Percentiles rank a stretch among this genome's conserved stretches.
These are phyloP conservation scores for Artomyces pyxidatus DNA, from an alignment of 768 basidiomycete species.

Conservation along the genomic window DNA sequence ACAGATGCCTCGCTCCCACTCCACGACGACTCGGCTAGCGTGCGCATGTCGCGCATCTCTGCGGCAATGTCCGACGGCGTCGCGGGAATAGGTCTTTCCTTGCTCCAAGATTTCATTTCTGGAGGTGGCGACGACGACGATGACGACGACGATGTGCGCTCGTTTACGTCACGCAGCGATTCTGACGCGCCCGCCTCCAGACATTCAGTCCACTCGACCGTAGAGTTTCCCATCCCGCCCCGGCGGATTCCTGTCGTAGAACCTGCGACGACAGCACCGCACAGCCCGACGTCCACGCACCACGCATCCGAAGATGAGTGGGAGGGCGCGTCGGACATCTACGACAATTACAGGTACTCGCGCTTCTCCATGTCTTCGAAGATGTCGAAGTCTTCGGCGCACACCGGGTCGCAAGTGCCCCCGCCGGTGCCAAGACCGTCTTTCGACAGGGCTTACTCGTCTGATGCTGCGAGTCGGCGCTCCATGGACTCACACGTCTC, in stretches of 20 bases:
- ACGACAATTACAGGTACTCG: constrained; percentile 75
- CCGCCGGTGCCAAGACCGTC: constrained; percentile 23
- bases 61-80: constrained; percentile 46
- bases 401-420: constrained; percentile 17
- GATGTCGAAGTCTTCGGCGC: constrained; percentile 30
- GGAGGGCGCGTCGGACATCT: constrained; percentile 67
- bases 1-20: background rate
- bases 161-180: constrained; percentile 11
- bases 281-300: constrained; percentile 1
- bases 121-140: constrained; percentile 25
- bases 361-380: constrained; percentile 43
- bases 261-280: background rate
- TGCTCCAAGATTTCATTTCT: constrained; percentile 44
- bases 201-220: constrained; percentile 14
- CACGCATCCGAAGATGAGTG: constrained; percentile 37
- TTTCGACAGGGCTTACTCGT: constrained; percentile 1
- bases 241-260: constrained; percentile 7
- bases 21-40: background rate
- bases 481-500: constrained; percentile 7
- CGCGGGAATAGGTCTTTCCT: constrained; percentile 59
- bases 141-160: constrained; percentile 18
- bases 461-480: constrained; percentile 1
- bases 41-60: constrained; percentile 22
- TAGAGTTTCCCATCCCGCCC: constrained; percentile 13
- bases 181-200: background rate